phyloP scores from a whole-genome alignment of 345 rosid species.

The Toxicodendron radicans region DNA sequence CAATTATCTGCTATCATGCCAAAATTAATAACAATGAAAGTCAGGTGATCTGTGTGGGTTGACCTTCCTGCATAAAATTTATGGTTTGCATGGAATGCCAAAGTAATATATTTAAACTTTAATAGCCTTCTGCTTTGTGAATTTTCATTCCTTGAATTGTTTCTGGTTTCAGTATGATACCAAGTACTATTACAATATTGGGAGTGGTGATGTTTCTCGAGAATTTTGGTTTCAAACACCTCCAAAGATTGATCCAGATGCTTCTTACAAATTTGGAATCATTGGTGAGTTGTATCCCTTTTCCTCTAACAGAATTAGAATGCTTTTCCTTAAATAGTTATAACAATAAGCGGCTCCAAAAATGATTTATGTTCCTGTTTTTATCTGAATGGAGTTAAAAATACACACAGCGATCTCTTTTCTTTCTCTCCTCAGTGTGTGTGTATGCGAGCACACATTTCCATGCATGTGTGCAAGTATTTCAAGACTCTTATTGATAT shows the following conservation, averaged over 20 bases:
- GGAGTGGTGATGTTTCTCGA: constrained; percentile 62
- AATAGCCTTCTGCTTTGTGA: neutral
- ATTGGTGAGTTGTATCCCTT: constrained; percentile 61
- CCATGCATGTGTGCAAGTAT: neutral
- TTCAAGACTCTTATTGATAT: neutral
- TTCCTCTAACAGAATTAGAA: neutral
- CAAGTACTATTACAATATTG: constrained; percentile 86
- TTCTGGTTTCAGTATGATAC: constrained; percentile 61
- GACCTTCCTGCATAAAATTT: neutral
- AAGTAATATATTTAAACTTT: neutral
- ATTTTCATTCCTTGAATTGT: constrained; percentile 2
- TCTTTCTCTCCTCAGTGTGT: neutral
- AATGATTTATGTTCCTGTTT: neutral
- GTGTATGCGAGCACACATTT: too few relatives aligned
- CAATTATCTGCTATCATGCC: neutral
- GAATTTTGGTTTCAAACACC: constrained; percentile 93
- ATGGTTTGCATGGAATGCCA: neutral
- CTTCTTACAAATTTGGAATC: constrained; percentile 85
- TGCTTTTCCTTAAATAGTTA: neutral
- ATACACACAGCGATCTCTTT: neutral
- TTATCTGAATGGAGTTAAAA: neutral
- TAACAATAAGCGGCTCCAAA: neutral
- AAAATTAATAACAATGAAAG: constrained; percentile 5
- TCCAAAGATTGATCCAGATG: constrained; percentile 72
- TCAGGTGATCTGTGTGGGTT: constrained; percentile 6